These are phyloP conservation scores for Otatea glauca DNA, from an alignment of 176 grass and related monocot species.

Conservation along the genomic window DNA sequence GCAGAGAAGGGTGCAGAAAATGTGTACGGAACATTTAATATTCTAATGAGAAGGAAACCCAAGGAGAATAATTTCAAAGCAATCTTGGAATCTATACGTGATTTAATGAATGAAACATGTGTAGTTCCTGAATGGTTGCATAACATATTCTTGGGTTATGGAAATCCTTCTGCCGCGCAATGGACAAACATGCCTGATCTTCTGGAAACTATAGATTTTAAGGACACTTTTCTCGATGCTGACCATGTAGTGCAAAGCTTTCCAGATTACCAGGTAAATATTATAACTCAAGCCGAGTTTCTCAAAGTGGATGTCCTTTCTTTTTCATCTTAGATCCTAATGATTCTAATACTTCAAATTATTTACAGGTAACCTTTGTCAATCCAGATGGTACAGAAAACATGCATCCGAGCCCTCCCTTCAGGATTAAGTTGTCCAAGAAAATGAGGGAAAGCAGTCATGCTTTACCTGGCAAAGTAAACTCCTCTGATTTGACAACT, in stretches of 20 bases:
- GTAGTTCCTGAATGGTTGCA: constrained; percentile 99
- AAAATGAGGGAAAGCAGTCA: constrained; percentile 73
- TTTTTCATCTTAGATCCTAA: constrained; percentile 11
- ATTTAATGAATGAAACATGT: constrained; percentile 99
- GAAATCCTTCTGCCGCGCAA: constrained; percentile 89
- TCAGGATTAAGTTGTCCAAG: constrained; percentile 78
- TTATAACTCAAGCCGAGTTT: constrained; percentile 21
- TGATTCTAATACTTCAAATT: constrained; percentile 46
- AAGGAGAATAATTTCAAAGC: constrained; percentile 99
- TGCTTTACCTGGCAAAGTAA: constrained; percentile 79
- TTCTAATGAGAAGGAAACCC: constrained; percentile 97
- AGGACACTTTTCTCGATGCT: constrained; percentile 96
- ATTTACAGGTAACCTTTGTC: constrained; percentile 84
- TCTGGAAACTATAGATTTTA: constrained; percentile 91
- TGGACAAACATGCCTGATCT: constrained; percentile 95
- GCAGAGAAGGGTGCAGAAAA: constrained; percentile 85
- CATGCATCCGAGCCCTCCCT: constrained; percentile 69
- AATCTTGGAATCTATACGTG: constrained; percentile 97
- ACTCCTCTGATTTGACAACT: constrained; percentile 29
- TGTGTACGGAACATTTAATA: constrained; percentile 90
- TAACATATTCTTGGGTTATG: constrained; percentile 98
- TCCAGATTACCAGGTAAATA: constrained; percentile 81
- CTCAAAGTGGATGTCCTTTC: neutral
- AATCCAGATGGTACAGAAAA: constrained; percentile 81
- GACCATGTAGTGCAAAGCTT: constrained; percentile 79